phyloP scores from a whole-genome alignment of 179 eudicot species.

The Vitellaria paradoxa region DNA sequence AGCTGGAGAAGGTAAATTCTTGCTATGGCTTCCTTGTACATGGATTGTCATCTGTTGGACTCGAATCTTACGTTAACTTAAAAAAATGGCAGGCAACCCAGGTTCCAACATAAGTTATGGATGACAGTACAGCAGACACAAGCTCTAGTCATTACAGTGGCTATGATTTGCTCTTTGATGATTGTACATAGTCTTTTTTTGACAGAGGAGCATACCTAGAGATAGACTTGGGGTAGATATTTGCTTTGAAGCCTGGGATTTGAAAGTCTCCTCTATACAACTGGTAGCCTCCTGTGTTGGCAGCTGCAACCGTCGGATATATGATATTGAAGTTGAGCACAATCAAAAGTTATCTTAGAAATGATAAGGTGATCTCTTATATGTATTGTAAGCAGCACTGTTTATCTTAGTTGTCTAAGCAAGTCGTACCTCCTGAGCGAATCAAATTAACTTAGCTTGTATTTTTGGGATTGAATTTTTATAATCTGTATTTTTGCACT shows the following conservation, averaged over 20 bases:
- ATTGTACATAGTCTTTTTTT: not conserved
- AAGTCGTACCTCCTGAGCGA: no score
- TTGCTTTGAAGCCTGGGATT: slow-evolving; percentile 3
- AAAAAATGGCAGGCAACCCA: slow-evolving; percentile 40
- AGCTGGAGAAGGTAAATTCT: slow-evolving; percentile 49
- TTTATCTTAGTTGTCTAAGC: no score
- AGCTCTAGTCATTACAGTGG: not conserved
- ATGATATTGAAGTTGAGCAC: not conserved
- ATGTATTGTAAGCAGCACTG: no score
- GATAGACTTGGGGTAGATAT: not conserved
- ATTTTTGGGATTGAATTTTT: no score
- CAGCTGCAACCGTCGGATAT: not conserved
- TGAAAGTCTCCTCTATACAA: not conserved
- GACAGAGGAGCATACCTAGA: not conserved
- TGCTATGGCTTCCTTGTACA: not conserved
- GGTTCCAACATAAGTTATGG: slow-evolving; percentile 47
- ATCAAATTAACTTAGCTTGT: no score
- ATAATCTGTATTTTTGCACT: no score
- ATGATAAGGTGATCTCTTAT: not conserved
- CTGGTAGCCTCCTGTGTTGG: not conserved
- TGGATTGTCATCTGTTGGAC: not conserved
- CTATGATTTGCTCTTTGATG: not conserved
- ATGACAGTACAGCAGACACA: not conserved
- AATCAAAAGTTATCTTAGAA: not conserved
- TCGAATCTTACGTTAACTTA: not conserved